These are phyloP conservation scores for Rugosomyces carneus DNA, from an alignment of 1,284 basidiomycete genomes.

Conservation along the genomic window DNA sequence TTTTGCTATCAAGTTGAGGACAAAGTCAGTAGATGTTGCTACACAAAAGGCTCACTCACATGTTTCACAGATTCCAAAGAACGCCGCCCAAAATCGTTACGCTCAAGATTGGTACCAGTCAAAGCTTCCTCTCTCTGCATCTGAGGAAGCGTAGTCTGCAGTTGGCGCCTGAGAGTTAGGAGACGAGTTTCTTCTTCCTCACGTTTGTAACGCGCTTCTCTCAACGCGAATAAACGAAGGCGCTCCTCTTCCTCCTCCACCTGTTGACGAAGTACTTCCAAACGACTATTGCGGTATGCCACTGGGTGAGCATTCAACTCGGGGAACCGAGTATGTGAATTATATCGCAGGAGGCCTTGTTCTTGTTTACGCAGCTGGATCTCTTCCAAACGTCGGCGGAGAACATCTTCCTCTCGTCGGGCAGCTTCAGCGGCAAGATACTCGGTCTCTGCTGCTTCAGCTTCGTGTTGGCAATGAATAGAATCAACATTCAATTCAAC, in stretches of 20 bases:
- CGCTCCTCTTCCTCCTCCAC: slow-evolving; percentile 18
- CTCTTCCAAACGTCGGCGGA: slow-evolving; percentile 25
- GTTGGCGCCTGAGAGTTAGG: not conserved
- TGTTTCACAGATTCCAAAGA: too few species aligned
- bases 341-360: slow-evolving; percentile 6
- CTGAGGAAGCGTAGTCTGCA: slow-evolving; percentile 2
- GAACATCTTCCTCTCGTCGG: slow-evolving; percentile 26
- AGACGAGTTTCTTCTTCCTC: slow-evolving; percentile 12
- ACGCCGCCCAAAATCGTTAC: too few species aligned
- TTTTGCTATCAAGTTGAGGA: slow-evolving; percentile 1
- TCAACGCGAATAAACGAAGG: slow-evolving; percentile 11
- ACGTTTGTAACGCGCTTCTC: slow-evolving; percentile 12
- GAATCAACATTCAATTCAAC: slow-evolving; percentile 24
- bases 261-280: slow-evolving; percentile 17
- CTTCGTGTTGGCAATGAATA: slow-evolving; percentile 8
- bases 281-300: slow-evolving; percentile 5
- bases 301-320: not conserved
- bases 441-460: slow-evolving; percentile 22
- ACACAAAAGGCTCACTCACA: not conserved
- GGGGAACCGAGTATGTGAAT: not conserved
- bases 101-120: not conserved
- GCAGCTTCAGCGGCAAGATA: slow-evolving; percentile 27
- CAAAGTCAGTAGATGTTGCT: not conserved
- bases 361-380: slow-evolving; percentile 23
- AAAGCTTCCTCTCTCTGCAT: slow-evolving; percentile 3